A percentile compares a stretch with the other conserved stretches of the same genome.
Conservation (phyloP, 257 asterid genomes). For the Solanum etuberosum region DNA sequence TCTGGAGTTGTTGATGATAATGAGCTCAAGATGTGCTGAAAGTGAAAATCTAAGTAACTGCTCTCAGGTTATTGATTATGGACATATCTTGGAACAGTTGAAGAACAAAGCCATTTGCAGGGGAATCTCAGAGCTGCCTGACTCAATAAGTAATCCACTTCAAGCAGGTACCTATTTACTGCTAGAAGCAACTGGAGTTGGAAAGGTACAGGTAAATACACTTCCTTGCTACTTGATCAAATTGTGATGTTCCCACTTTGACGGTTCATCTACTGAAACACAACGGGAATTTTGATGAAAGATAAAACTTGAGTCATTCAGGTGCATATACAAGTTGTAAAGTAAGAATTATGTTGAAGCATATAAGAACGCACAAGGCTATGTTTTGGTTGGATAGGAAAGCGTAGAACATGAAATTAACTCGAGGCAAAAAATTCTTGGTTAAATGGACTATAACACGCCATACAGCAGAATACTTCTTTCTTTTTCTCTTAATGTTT, state of each 20-base stretch:
- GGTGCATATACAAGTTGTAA: background rate
- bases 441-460: background rate
- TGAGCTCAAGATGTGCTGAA: background rate
- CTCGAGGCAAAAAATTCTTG: background rate
- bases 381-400: background rate
- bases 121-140: conserved; percentile 2
- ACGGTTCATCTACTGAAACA: background rate
- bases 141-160: conserved; percentile 4
- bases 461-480: background rate
- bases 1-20: conserved; percentile 2
- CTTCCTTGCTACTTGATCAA: background rate
- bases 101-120: conserved; percentile 1
- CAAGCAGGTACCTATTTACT: conserved; percentile 11
- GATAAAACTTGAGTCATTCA: background rate
- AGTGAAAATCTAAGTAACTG: background rate
- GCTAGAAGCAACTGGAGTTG: conserved; percentile 13
- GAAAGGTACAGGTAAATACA: conserved; percentile 1
- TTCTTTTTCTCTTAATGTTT: background rate
- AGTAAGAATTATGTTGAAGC: background rate
- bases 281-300: background rate
- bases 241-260: background rate
- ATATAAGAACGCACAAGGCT: background rate
- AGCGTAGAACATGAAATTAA: background rate
- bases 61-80: conserved; percentile 3
- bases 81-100: conserved; percentile 4